These are phyloP conservation scores for Miscanthus lutarioriparius DNA, from an alignment of 176 grass and related monocot genomes.

Conservation along the genomic window DNA sequence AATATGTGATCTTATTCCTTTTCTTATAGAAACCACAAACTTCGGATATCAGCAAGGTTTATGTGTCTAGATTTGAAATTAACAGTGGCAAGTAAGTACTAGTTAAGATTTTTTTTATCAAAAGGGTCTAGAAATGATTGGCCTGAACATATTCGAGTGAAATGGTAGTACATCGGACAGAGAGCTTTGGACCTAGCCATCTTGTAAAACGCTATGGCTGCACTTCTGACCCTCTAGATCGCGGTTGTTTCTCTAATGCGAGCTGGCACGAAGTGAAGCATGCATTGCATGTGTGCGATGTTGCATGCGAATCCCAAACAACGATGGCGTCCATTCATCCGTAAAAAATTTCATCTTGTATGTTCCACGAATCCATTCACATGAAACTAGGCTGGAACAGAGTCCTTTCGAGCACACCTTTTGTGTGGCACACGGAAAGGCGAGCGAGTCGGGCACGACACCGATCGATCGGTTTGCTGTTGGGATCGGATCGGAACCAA, in stretches of 20 bases:
- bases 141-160: background rate
- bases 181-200: background rate
- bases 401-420: background rate
- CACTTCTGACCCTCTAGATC: background rate
- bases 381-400: background rate
- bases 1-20: background rate
- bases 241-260: background rate
- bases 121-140: background rate
- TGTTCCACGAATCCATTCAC: background rate
- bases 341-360: background rate
- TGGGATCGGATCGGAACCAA: background rate
- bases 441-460: background rate
- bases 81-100: background rate
- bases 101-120: background rate
- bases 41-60: background rate
- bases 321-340: background rate
- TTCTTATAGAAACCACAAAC: background rate
- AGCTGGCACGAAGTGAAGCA: background rate
- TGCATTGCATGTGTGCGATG: background rate
- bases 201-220: background rate
- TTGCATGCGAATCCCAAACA: background rate
- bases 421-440: constrained; percentile 12
- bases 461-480: background rate
- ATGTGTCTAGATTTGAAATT: background rate
- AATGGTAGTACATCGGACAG: background rate